A percentile compares a stretch with the other conserved stretches of the same genome.
phyloP scores from a whole-genome alignment of 2,329 filamentous ascomycete genomes.

The Hypoxylon sp. region DNA sequence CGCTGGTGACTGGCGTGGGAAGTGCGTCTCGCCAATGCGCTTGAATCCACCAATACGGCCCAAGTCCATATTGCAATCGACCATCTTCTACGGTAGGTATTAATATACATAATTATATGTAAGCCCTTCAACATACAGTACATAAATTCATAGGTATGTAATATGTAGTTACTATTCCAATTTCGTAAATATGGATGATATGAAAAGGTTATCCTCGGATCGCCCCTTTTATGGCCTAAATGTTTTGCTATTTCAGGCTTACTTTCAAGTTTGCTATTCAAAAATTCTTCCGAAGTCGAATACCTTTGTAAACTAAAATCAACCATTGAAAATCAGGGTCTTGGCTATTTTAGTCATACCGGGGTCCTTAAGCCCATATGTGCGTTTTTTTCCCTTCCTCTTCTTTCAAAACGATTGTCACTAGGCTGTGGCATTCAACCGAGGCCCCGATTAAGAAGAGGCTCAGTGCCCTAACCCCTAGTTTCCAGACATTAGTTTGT shows the following conservation, averaged over 20 bases:
- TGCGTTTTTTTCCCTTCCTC: not conserved
- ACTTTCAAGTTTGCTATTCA: slow-evolving; percentile 5
- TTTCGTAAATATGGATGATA: slow-evolving; percentile 1
- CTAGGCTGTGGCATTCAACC: slow-evolving; percentile 8
- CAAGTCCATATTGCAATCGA: slow-evolving; percentile 16
- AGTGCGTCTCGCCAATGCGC: slow-evolving; percentile 17
- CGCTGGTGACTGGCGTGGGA: slow-evolving; percentile 3
- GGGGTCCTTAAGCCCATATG: slow-evolving; percentile 10
- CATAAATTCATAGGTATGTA: slow-evolving; percentile 9
- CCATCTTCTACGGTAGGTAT: not conserved
- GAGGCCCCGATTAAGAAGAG: slow-evolving; percentile 12
- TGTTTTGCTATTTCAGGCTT: not conserved
- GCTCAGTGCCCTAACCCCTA: not conserved
- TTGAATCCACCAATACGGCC: slow-evolving; percentile 31
- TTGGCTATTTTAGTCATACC: slow-evolving; percentile 34
- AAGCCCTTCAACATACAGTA: not conserved
- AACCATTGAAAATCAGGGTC: slow-evolving; percentile 37
- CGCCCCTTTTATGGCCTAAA: not conserved
- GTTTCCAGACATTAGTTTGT: not conserved
- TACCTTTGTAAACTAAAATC: slow-evolving; percentile 26
- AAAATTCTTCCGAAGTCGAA: not conserved
- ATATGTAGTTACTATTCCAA: not conserved
- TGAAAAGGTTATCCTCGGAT: not conserved
- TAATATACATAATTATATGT: not conserved
- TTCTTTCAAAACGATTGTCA: not conserved